phyloP scores from a whole-genome alignment of 2,329 filamentous ascomycete genomes.

The Trichoderma hamatum region DNA sequence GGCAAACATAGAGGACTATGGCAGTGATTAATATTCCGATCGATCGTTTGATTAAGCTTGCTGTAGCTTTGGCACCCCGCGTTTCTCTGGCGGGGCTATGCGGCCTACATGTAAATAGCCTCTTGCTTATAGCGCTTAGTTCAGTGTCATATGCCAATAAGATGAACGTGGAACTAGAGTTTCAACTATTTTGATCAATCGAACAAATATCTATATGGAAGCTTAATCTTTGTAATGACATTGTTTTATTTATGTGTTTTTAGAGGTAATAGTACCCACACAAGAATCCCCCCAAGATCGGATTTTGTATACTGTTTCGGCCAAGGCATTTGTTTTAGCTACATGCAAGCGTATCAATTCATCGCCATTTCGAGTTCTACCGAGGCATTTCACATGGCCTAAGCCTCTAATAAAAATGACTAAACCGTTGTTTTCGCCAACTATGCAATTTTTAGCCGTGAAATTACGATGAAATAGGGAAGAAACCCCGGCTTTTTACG shows the following conservation, averaged over 20 bases:
- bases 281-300: background rate
- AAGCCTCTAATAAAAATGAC: background rate
- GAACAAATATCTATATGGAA: background rate
- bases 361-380: background rate
- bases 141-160: background rate
- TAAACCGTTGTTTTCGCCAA: background rate
- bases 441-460: background rate
- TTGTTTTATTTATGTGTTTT: background rate
- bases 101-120: too few relatives aligned
- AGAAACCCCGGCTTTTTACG: conserved; percentile 13
- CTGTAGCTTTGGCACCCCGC: background rate
- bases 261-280: background rate
- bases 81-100: background rate
- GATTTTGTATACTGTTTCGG: conserved; percentile 9
- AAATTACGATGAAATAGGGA: background rate
- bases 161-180: background rate
- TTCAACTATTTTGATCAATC: background rate
- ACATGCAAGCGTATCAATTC: background rate
- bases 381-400: background rate
- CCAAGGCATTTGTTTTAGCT: background rate
- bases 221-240: background rate
- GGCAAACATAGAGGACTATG: background rate
- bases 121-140: background rate
- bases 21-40: background rate
- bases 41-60: background rate